Conservation (phyloP, 495 filamentous ascomycete genomes). For the Saxophila tyrrhenica region DNA sequence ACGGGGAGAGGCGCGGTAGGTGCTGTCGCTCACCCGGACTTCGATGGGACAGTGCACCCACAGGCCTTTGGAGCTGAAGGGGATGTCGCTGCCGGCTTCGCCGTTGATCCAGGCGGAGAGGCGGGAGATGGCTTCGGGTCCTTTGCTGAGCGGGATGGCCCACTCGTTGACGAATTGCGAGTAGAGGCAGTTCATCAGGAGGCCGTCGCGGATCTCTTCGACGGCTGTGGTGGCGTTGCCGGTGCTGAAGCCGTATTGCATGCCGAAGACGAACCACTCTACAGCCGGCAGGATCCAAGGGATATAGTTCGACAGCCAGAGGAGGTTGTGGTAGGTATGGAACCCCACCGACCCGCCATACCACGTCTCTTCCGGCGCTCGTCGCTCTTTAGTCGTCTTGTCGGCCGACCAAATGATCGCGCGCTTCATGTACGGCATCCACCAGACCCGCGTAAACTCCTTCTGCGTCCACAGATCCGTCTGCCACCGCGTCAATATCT, state of each 20-base stretch:
- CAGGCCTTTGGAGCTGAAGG: slow-evolving; percentile 62
- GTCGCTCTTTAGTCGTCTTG: slow-evolving; percentile 48
- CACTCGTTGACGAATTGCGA: slow-evolving; percentile 97
- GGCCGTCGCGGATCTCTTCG: slow-evolving; percentile 64
- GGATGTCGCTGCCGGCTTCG: slow-evolving; percentile 46
- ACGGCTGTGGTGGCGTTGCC: slow-evolving; percentile 57
- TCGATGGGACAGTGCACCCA: slow-evolving; percentile 92
- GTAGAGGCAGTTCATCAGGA: slow-evolving; percentile 94
- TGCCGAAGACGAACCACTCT: slow-evolving; percentile 88
- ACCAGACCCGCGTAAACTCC: slow-evolving; percentile 92
- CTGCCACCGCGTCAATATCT: slow-evolving; percentile 63
- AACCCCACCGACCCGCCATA: slow-evolving; percentile 75
- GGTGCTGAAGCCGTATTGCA: slow-evolving; percentile 83
- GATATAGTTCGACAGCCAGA: slow-evolving; percentile 65
- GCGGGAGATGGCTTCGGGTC: slow-evolving; percentile 76
- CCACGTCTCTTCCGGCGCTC: slow-evolving; percentile 46
- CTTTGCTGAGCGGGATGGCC: slow-evolving; percentile 80
- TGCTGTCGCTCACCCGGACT: slow-evolving; percentile 74
- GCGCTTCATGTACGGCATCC: slow-evolving; percentile 81
- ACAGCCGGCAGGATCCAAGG: slow-evolving; percentile 73
- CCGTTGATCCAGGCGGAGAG: slow-evolving; percentile 76
- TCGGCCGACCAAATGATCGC: slow-evolving; percentile 81
- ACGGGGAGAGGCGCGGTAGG: slow-evolving; percentile 41
- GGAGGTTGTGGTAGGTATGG: slow-evolving; percentile 76
- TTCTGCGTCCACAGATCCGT: slow-evolving; percentile 64